These are phyloP conservation scores for Pinus albicaulis DNA, from an alignment of 75 land plant genomes.

Conservation along the genomic window DNA sequence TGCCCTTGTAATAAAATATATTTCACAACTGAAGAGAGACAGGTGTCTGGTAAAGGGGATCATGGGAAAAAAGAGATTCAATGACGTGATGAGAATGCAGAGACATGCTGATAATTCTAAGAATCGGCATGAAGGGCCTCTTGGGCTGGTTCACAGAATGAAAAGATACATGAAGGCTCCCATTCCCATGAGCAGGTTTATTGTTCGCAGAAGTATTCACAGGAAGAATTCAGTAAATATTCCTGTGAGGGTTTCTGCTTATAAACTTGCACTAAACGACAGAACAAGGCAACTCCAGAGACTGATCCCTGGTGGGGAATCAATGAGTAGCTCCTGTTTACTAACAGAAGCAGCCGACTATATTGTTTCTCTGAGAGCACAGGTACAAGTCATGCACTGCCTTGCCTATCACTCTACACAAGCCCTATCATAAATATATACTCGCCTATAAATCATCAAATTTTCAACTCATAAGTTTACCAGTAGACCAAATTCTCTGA, in stretches of 20 bases:
- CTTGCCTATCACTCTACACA: not conserved
- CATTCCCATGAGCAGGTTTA: not conserved
- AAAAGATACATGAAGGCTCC: not conserved
- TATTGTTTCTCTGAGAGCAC: slow-evolving; percentile 7
- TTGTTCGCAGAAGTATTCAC: not conserved
- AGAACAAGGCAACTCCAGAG: slow-evolving; percentile 7
- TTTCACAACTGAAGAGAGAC: not conserved
- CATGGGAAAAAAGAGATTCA: not conserved
- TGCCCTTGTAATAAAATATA: slow-evolving; percentile 1
- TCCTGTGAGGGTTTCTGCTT: not conserved
- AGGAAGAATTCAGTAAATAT: not conserved
- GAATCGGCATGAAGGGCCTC: not conserved
- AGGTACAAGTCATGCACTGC: slow-evolving; percentile 11
- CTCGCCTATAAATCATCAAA: too few relatives aligned
- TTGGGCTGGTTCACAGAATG: not conserved
- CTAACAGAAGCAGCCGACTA: slow-evolving; percentile 8
- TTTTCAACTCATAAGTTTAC: too few relatives aligned
- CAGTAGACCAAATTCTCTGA: too few relatives aligned
- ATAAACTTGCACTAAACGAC: too few relatives aligned
- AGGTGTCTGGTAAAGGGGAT: not conserved
- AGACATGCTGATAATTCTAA: not conserved
- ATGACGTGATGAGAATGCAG: not conserved
- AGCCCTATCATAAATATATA: too few relatives aligned
- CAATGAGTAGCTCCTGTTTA: not conserved
- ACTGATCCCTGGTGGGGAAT: slow-evolving; percentile 10